phyloP scores from a whole-genome alignment of 768 basidiomycete species.

The Suillus lakei region DNA sequence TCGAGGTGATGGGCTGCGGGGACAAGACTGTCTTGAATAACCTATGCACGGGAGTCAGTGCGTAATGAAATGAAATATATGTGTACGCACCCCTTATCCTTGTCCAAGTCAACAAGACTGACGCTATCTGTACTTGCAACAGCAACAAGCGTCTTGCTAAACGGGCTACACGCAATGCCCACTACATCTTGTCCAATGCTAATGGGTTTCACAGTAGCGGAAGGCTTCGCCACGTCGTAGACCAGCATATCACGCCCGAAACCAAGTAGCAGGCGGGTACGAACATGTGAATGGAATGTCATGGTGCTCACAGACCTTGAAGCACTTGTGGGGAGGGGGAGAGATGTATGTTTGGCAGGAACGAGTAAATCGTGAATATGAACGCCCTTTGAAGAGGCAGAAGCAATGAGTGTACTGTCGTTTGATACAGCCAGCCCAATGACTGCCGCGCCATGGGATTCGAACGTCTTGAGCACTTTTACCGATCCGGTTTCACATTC shows the following conservation, averaged over 20 bases:
- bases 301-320: constrained; percentile 50
- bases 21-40: constrained; percentile 62
- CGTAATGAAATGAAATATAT: not conserved
- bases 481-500: constrained; percentile 46
- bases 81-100: constrained; percentile 65
- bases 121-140: constrained; percentile 58
- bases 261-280: constrained; percentile 63
- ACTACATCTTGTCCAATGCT: constrained; percentile 51
- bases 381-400: constrained; percentile 53
- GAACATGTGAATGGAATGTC: constrained; percentile 65
- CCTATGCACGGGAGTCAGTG: constrained; percentile 37
- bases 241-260: constrained; percentile 56
- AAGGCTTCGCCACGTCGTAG: constrained; percentile 66
- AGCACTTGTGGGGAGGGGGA: constrained; percentile 48
- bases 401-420: constrained; percentile 60
- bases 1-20: constrained; percentile 58
- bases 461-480: constrained; percentile 52
- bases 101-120: constrained; percentile 71
- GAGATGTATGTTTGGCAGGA: constrained; percentile 51
- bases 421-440: constrained; percentile 62
- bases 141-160: constrained; percentile 74
- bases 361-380: constrained; percentile 65
- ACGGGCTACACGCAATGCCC: constrained; percentile 68
- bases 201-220: constrained; percentile 57
- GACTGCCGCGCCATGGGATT: constrained; percentile 54